Evolutionary conservation across 768 basidiomycete genomes (phyloP).

Genomic region (Suillus plorans): DNA sequence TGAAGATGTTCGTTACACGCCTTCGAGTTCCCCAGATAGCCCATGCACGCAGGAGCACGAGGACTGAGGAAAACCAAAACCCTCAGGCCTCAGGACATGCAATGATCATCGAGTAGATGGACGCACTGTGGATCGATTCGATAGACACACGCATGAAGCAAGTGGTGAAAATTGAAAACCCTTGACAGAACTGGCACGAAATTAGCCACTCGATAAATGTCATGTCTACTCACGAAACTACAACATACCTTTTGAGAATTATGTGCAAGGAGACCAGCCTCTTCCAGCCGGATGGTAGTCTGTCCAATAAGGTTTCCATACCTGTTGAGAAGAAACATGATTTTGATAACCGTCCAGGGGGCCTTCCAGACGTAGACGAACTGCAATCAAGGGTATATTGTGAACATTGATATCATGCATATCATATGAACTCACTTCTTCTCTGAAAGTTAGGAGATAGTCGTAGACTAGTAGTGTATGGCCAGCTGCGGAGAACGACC

Average conservation of each 20-base stretch:
- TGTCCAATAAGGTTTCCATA: slow-evolving; percentile 18
- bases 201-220: neutral
- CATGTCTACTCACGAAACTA: neutral
- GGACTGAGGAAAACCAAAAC: neutral
- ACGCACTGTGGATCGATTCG: slow-evolving; percentile 10
- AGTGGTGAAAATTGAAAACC: neutral
- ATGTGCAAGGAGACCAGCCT: slow-evolving; percentile 7
- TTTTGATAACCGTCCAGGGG: slow-evolving; percentile 13
- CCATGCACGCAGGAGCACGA: slow-evolving; percentile 11
- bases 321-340: slow-evolving; percentile 15
- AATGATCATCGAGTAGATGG: neutral
- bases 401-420: too few relatives aligned
- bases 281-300: slow-evolving; percentile 8
- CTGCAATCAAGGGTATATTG: slow-evolving; percentile 1
- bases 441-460: slow-evolving; percentile 14
- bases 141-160: neutral
- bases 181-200: slow-evolving; percentile 1
- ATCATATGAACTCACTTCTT: slow-evolving; percentile 11
- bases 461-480: slow-evolving; percentile 16
- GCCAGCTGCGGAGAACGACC: slow-evolving; percentile 10
- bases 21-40: slow-evolving; percentile 8
- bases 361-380: slow-evolving; percentile 16
- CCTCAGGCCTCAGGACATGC: neutral
- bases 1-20: neutral
- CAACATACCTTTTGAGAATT: slow-evolving; percentile 3